Conservation (phyloP, 257 asterid species). For the Plantago elongata region DNA sequence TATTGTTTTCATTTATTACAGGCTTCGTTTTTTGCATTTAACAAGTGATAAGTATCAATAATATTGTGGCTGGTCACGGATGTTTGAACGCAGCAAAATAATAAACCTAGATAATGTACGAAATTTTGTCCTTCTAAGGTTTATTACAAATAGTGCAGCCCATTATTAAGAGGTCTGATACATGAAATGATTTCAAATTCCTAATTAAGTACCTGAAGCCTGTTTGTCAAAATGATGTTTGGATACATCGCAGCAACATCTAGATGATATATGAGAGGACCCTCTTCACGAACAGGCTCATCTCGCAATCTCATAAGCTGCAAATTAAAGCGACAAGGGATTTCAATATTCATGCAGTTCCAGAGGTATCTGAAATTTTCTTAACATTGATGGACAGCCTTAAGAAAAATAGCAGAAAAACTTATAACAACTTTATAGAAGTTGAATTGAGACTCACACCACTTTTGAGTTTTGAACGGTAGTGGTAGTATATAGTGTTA, state of each 20-base stretch:
- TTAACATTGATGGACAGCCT: not conserved
- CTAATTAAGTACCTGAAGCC: constrained; percentile 82
- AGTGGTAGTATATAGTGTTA: no score
- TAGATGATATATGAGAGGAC: constrained; percentile 96
- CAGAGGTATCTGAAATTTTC: constrained; percentile 16
- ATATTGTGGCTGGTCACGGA: not conserved
- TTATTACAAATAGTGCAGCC: constrained; percentile 1
- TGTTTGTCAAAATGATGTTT: constrained; percentile 89
- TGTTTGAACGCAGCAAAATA: not conserved
- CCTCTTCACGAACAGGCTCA: constrained; percentile 76
- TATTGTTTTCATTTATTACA: not conserved
- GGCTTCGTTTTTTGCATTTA: constrained; percentile 13
- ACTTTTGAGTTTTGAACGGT: no score
- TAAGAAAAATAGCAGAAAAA: no score
- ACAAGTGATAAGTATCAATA: constrained; percentile 1
- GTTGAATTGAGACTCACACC: no score
- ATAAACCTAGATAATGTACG: constrained; percentile 5
- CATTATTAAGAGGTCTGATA: constrained; percentile 19
- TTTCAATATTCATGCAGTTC: constrained; percentile 16
- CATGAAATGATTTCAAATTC: constrained; percentile 13
- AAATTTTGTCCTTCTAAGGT: constrained; percentile 1
- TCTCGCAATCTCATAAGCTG: constrained; percentile 75
- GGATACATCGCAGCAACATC: constrained; percentile 99
- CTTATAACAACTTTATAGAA: no score
- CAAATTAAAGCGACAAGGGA: constrained; percentile 29